Base-by-base conservation (phyloP, 2,329 filamentous ascomycete species). In the Clonostachys byssicola region DNA sequence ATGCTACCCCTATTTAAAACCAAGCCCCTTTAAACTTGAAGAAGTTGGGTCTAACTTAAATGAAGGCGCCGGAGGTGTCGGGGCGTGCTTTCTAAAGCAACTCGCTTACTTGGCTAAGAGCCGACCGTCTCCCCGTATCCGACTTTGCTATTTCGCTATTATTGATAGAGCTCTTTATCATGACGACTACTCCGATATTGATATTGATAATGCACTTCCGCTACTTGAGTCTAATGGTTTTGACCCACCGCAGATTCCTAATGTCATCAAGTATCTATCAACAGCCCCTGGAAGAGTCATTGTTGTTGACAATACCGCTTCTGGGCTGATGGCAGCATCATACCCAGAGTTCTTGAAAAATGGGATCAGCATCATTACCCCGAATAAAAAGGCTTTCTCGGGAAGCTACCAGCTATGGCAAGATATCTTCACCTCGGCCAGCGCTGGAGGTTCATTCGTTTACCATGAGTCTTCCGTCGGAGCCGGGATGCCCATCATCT, bases 301-400 rank as follows among this genome's bases (percentile, higher is more conserved):
- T 40, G 75, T 99, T 33, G 85, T 99, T 54, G 94, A 99, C 78
- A 97, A 97, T 74, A 99, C 94, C 46, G 95, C 89, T 69, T 92
- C 89, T 56, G 86, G 92, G 59, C 85, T 88, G 53, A 78, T 99
- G 33, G 94, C 92, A 43, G 81, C 88, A 50, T 71, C 81, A 33
- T 99, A 99, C 67, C 92, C 94, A 2, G 67, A 79, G 42, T 89
- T 95, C 67, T 74, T 99, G 51, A 78, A 81, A 59, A 81, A 83
- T 52, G 92, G 92, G 13, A 85, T 99, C 66, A 92, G 84, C 67
- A 83, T 99, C 58, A 89, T 97, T 30, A 99, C 94, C 1, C 92
- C 94, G 39, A 99, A 97, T 78, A 99, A 99, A 77, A 99, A 99
- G 72, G 92, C 88, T 13, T 99, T 99, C 70, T 95, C 90, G 0